Conservation (phyloP, 169 alveolate genomes). For the Plasmodium adleri region DNA sequence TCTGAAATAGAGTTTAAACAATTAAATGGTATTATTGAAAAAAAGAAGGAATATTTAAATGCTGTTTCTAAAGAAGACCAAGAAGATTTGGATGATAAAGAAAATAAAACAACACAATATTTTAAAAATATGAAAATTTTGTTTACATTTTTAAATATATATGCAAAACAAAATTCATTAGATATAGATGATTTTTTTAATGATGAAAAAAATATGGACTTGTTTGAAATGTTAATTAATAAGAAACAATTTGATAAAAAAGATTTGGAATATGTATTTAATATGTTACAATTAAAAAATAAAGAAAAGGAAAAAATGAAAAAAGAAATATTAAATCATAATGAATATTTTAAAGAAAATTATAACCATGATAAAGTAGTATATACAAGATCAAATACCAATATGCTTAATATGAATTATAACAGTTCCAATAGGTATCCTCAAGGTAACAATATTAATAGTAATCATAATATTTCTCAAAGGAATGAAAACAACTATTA, state of each 20-base stretch:
- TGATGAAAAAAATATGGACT: conserved; percentile 34
- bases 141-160: conserved; percentile 45
- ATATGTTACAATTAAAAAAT: conserved; percentile 7
- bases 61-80: neutral
- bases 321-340: conserved; percentile 8
- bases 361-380: no score
- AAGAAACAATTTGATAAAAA: conserved; percentile 41
- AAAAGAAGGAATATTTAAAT: conserved; percentile 15
- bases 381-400: no score
- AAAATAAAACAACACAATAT: conserved; percentile 21
- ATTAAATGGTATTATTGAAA: neutral
- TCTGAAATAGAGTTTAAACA: conserved; percentile 13
- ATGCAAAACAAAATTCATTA: conserved; percentile 40
- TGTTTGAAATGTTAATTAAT: conserved; percentile 28
- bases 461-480: no score
- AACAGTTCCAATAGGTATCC: no score
- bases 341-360: no score
- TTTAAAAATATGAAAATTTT: conserved; percentile 48
- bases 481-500: no score
- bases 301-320: conserved; percentile 8
- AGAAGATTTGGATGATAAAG: neutral
- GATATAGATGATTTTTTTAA: conserved; percentile 41
- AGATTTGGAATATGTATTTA: conserved; percentile 22
- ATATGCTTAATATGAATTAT: no score
- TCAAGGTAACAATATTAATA: no score